phyloP scores from a whole-genome alignment of 306 rosid species.

The Begonia peltatifolia region DNA sequence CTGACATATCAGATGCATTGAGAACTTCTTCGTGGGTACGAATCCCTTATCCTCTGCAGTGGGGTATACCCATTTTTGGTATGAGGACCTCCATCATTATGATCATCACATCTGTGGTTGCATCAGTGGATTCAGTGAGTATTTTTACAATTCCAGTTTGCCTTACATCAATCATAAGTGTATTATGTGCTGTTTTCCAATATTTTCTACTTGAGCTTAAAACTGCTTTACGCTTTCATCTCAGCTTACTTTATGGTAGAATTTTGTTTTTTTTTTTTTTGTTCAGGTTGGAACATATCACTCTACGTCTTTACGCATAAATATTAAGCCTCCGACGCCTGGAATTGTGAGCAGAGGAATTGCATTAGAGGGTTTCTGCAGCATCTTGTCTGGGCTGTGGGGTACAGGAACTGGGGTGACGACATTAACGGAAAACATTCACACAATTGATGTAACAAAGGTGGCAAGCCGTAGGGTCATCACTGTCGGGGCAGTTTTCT shows the following conservation, averaged over 20 bases:
- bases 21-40: constrained; percentile 67
- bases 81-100: constrained; percentile 67
- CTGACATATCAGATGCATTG: constrained; percentile 76
- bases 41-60: constrained; percentile 77
- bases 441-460: constrained; percentile 62
- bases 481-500: constrained; percentile 62
- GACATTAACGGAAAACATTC: constrained; percentile 79
- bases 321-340: constrained; percentile 54
- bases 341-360: constrained; percentile 92
- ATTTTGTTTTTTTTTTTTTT: not conserved
- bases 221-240: too few relatives aligned
- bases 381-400: constrained; percentile 85
- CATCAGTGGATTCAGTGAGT: constrained; percentile 85
- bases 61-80: constrained; percentile 81
- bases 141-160: not conserved
- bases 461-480: constrained; percentile 72
- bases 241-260: too few relatives aligned
- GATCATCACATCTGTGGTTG: constrained; percentile 64
- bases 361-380: constrained; percentile 91
- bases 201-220: too few relatives aligned
- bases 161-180: too few relatives aligned
- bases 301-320: constrained; percentile 36
- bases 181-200: too few relatives aligned
- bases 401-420: constrained; percentile 92
- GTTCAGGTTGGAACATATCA: constrained; percentile 76